A percentile compares a stretch with the other conserved stretches of the same genome.
Evolutionary conservation across 306 rosid genomes (phyloP).

Genomic region (Sindora glabra): DNA sequence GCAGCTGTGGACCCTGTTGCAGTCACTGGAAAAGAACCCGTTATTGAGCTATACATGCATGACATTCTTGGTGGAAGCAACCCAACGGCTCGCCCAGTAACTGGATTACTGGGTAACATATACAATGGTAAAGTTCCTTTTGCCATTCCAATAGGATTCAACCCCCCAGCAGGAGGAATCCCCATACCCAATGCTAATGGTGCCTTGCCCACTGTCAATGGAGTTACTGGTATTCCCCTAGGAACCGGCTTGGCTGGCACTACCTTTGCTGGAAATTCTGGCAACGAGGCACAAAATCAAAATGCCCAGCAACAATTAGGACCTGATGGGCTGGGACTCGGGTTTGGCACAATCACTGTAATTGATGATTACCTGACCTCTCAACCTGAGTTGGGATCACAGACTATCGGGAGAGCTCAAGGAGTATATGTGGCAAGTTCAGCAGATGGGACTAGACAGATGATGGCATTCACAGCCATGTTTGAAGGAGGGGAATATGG

Average conservation of each 20-base stretch:
- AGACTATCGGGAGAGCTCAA: constrained; percentile 55
- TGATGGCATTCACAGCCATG: constrained; percentile 81
- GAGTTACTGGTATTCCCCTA: constrained; percentile 65
- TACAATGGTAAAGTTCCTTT: constrained; percentile 85
- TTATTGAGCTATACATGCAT: constrained; percentile 76
- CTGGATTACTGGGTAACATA: constrained; percentile 73
- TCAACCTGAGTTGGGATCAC: constrained; percentile 73
- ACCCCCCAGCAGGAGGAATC: constrained; percentile 46
- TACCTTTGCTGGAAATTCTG: constrained; percentile 43
- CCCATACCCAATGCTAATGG: constrained; percentile 87
- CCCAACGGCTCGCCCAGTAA: constrained; percentile 80
- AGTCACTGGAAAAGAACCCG: constrained; percentile 44
- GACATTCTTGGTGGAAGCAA: constrained; percentile 75
- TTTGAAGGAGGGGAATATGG: constrained; percentile 95
- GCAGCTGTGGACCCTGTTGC: constrained; percentile 40
- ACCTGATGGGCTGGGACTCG: constrained; percentile 67
- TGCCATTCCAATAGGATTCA: constrained; percentile 64
- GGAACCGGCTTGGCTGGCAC: constrained; percentile 81
- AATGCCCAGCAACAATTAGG: constrained; percentile 37
- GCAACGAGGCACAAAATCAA: constrained; percentile 27
- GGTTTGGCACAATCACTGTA: constrained; percentile 80
- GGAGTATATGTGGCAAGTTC: constrained; percentile 89
- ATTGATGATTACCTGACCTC: constrained; percentile 67
- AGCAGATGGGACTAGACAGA: constrained; percentile 64
- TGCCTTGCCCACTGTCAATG: constrained; percentile 76